phyloP scores from a whole-genome alignment of 306 rosid species.

The Sechiopsis laciniata region DNA sequence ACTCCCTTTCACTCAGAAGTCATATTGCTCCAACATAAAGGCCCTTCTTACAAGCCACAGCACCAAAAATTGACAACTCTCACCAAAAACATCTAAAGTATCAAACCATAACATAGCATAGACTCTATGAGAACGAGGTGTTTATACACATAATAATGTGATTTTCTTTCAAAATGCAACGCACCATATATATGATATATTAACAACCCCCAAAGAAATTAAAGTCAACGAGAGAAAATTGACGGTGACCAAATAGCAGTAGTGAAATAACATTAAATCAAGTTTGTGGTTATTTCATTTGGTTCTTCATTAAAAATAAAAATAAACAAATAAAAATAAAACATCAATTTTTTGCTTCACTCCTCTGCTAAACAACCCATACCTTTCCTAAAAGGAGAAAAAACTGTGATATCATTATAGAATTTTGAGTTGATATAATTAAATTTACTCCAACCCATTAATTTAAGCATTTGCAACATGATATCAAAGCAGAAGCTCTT shows the following conservation, averaged over 20 bases:
- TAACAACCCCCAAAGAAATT: slow-evolving; percentile 8
- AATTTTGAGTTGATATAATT: neutral
- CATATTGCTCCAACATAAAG: neutral
- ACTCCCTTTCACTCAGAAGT: neutral
- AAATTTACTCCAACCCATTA: no score
- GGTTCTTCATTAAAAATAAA: no score
- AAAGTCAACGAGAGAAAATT: neutral
- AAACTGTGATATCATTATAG: neutral
- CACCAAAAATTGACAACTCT: neutral
- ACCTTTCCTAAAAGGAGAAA: neutral
- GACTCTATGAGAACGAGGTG: neutral
- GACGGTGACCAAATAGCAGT: neutral
- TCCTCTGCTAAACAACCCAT: neutral
- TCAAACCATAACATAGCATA: neutral
- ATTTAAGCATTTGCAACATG: no score
- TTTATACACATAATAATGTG: neutral
- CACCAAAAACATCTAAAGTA: neutral
- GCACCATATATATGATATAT: neutral
- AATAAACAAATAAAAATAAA: no score
- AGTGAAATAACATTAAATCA: neutral
- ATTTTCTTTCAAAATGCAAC: neutral
- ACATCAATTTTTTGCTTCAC: neutral
- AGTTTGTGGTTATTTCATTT: neutral
- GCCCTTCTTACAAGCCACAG: neutral
- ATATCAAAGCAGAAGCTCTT: no score